Evolutionary conservation across 2,329 filamentous ascomycete genomes (phyloP), one percentile per base, ranked within the genome.

Genomic region (Hypomyces perniciosus): DNA sequence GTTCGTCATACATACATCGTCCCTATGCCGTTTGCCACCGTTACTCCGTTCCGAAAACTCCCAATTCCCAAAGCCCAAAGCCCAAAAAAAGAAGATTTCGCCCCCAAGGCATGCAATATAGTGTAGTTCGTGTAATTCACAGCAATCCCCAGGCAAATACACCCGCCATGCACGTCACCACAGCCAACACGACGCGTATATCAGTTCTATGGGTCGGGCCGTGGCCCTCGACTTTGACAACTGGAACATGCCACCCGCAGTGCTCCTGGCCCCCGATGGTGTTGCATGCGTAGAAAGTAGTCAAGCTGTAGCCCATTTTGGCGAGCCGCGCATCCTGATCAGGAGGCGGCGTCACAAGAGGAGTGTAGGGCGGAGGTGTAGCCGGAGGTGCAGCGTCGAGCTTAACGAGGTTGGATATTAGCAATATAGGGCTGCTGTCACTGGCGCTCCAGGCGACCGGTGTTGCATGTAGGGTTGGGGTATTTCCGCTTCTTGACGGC

Each of bases 221-320:
- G 48, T 55, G 52, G 35, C 52, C 56, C 48, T 55, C 56, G 7
- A 56, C 58, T 57, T 65, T 61, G 43, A 63, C 53, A 1, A 69
- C 56, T 1, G 68, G 67, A 9, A 67, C 61, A 49, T 66, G 66
- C 67, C 68, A 70, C 5, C 66, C 67, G 50, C 67, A 68, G 38
- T 62, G 62, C 50, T 64, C 61, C n/a, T 53, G 44, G 8, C 61
- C 63, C 39, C 48, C 63, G 27, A 61, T 54, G 38, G 65, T 68
- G 46, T 52, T 56, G 56, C 68, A 69, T 39, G 62, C 57, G 51
- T 69, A 69, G 51, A 61, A 67, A 1, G 66, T 69, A 29, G 60
- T 61, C 51, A 68, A 65, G 44, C 56, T 56, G 56, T 59, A 67
- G 8, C 67, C 66, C 54, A 66, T 56, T 43, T 60, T 59, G 27